These are phyloP conservation scores for Tetracladium setigerum DNA, from an alignment of 495 filamentous ascomycete genomes.

Conservation along the genomic window DNA sequence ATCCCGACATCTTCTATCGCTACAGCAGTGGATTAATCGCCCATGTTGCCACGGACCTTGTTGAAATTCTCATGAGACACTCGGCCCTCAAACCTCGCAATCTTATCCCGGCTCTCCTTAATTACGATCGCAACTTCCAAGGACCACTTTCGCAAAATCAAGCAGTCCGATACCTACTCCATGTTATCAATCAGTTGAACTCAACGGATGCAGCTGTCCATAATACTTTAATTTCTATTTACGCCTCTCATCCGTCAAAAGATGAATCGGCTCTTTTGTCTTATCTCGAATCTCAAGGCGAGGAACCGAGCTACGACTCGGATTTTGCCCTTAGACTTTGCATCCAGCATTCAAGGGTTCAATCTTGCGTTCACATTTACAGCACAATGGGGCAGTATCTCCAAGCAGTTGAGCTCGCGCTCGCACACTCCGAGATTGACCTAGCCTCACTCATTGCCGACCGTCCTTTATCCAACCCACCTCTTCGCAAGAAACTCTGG, in stretches of 20 bases:
- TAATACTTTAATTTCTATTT: slow-evolving; percentile 94
- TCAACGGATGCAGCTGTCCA: slow-evolving; percentile 86
- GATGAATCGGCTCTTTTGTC: slow-evolving; percentile 79
- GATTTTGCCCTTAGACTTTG: slow-evolving; percentile 95
- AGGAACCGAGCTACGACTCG: slow-evolving; percentile 74
- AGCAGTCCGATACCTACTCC: slow-evolving; percentile 88
- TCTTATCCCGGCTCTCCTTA: slow-evolving; percentile 85
- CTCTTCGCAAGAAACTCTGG: slow-evolving; percentile 92
- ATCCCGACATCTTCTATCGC: slow-evolving; percentile 88
- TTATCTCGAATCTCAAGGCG: slow-evolving; percentile 71
- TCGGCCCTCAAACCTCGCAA: slow-evolving; percentile 77
- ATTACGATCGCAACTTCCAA: slow-evolving; percentile 74
- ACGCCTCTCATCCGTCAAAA: slow-evolving; percentile 73
- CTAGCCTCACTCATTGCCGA: slow-evolving; percentile 89
- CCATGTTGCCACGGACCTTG: slow-evolving; percentile 70
- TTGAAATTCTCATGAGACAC: slow-evolving; percentile 93
- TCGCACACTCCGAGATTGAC: slow-evolving; percentile 82
- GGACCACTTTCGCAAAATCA: slow-evolving; percentile 70
- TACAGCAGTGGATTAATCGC: slow-evolving; percentile 96
- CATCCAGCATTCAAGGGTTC: slow-evolving; percentile 85
- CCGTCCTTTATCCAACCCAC: slow-evolving; percentile 63
- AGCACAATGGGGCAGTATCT: slow-evolving; percentile 88
- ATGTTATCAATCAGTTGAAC: slow-evolving; percentile 81
- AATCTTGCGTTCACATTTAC: slow-evolving; percentile 94
- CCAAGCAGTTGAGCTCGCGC: slow-evolving; percentile 84